Conservation (phyloP, 208 protist genomes). For the Crithidia fasciculata region DNA sequence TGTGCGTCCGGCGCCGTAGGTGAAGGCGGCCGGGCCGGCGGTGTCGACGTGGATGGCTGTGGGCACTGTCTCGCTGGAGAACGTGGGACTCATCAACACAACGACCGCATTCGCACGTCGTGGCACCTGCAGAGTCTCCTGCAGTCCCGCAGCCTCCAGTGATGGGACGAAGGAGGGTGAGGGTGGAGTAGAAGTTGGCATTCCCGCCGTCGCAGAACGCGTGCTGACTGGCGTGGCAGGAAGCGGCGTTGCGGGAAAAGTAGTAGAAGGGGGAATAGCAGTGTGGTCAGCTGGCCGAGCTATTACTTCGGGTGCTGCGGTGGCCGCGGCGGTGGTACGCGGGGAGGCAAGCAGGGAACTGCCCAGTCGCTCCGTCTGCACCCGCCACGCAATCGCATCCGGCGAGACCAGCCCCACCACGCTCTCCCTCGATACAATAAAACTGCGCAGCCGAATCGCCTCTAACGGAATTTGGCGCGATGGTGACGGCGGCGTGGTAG, state of each 20-base stretch:
- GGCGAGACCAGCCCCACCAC: not conserved
- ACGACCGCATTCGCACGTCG: constrained; percentile 9
- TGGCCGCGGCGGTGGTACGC: not conserved
- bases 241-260: not conserved
- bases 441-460: constrained; percentile 13
- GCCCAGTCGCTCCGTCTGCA: constrained; percentile 15
- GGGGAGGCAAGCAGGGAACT: not conserved
- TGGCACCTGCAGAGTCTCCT: not conserved
- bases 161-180: too few species aligned
- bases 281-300: not conserved
- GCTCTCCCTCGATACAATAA: not conserved
- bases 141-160: not conserved
- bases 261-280: not conserved
- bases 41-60: not conserved
- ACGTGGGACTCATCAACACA: constrained; percentile 19
- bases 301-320: not conserved
- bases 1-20: not conserved
- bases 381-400: not conserved
- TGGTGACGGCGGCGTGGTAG: not conserved
- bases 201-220: too few species aligned
- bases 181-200: too few species aligned
- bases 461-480: not conserved
- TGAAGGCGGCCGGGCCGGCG: not conserved
- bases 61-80: constrained; percentile 22
- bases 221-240: too few species aligned